Percentiles rank a stretch among this genome's conserved stretches.
Conservation (phyloP, 768 basidiomycete species). For the Lenzites betulinus region DNA sequence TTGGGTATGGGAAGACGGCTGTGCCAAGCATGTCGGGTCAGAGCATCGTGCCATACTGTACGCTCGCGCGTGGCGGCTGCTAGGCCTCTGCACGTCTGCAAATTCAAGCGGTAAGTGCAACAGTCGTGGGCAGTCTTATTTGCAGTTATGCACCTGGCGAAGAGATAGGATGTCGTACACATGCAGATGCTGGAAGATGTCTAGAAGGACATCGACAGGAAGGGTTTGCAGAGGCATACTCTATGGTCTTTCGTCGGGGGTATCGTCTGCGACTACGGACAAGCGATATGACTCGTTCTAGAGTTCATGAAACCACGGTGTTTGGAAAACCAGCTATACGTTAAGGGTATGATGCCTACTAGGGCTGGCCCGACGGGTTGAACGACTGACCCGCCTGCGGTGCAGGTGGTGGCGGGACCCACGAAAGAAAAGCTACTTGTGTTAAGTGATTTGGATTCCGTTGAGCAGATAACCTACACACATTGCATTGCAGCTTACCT, state of each 20-base stretch:
- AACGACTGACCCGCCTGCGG: too few relatives aligned
- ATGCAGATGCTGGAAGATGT: constrained; percentile 45
- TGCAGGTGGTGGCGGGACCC: too few relatives aligned
- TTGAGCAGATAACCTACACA: too few relatives aligned
- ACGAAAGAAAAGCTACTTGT: too few relatives aligned
- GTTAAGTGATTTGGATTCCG: too few relatives aligned
- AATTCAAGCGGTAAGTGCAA: background rate
- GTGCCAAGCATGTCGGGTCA: constrained; percentile 44
- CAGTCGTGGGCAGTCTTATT: background rate
- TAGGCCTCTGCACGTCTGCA: constrained; percentile 51
- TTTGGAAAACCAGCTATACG: too few relatives aligned
- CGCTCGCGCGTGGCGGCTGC: constrained; percentile 45
- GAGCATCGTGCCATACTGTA: constrained; percentile 50
- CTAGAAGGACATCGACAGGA: constrained; percentile 51
- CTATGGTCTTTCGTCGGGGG: background rate
- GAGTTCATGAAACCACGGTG: too few relatives aligned
- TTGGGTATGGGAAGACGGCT: constrained; percentile 50
- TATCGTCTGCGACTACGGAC: too few relatives aligned
- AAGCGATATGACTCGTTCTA: too few relatives aligned
- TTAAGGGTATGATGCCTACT: too few relatives aligned
- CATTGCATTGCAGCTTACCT: too few relatives aligned
- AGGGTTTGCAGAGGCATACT: constrained; percentile 28
- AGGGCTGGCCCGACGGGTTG: too few relatives aligned
- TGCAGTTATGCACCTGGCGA: constrained; percentile 44
- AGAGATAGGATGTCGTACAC: constrained; percentile 45